phyloP scores from a whole-genome alignment of 1,139 yeast genomes.

The Protomyces arabidopsidicola region DNA sequence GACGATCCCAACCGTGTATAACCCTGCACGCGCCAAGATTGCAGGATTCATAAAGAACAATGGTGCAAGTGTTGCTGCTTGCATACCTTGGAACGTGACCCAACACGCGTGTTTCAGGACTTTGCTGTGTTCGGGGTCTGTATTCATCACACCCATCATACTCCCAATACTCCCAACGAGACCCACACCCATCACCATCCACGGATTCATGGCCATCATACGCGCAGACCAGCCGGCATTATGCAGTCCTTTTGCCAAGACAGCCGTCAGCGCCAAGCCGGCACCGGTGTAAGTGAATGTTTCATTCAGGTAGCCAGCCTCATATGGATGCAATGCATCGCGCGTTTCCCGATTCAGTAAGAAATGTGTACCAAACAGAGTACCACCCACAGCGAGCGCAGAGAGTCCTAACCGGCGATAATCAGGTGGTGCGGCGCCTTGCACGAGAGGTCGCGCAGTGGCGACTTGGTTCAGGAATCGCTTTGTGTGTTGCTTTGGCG shows the following conservation, averaged over 20 bases:
- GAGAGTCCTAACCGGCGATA: constrained; percentile 16
- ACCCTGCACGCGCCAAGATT: constrained; percentile 26
- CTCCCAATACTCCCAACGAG: constrained; percentile 22
- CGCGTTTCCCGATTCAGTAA: constrained; percentile 25
- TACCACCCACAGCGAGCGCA: constrained; percentile 25
- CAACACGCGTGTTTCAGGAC: constrained; percentile 22
- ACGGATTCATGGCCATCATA: constrained; percentile 26
- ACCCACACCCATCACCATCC: constrained; percentile 24
- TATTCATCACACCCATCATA: constrained; percentile 26
- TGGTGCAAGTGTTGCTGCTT: constrained; percentile 24
- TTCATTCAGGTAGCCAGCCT: constrained; percentile 18
- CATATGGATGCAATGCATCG: constrained; percentile 15
- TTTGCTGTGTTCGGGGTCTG: constrained; percentile 10
- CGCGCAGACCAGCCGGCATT: constrained; percentile 26
- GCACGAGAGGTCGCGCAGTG: not conserved
- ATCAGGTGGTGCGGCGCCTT: constrained; percentile 20
- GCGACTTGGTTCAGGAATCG: not conserved
- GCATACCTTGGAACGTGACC: constrained; percentile 25
- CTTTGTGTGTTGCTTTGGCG: not conserved
- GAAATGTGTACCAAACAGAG: constrained; percentile 21
- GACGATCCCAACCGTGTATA: constrained; percentile 26
- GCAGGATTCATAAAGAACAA: constrained; percentile 26
- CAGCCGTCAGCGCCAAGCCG: constrained; percentile 26
- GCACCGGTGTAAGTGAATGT: constrained; percentile 27
- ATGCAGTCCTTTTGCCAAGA: constrained; percentile 22